These are phyloP conservation scores for Penicillium paradoxum DNA, from an alignment of 495 filamentous ascomycete species.

Conservation along the genomic window DNA sequence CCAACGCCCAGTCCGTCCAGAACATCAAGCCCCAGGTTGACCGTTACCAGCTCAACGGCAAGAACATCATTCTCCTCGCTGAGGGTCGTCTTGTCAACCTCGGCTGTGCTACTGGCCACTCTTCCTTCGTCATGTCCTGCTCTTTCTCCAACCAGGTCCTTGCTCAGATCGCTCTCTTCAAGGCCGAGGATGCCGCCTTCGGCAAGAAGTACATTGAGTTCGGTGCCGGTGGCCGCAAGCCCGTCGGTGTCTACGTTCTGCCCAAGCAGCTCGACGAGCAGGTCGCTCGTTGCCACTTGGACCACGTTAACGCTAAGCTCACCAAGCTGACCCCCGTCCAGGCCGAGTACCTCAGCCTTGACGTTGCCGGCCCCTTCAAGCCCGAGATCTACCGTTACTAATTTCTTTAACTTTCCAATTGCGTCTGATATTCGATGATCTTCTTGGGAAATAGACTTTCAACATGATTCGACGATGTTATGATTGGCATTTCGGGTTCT, in stretches of 20 bases:
- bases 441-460: slow-evolving; percentile 46
- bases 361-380: slow-evolving; percentile 89
- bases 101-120: slow-evolving; percentile 97
- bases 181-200: slow-evolving; percentile 82
- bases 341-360: slow-evolving; percentile 88
- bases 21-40: slow-evolving; percentile 99
- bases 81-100: slow-evolving; percentile 99
- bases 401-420: slow-evolving; percentile 24
- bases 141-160: slow-evolving; percentile 99
- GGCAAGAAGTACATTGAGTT: slow-evolving; percentile 93
- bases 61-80: slow-evolving; percentile 95
- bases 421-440: slow-evolving; percentile 39
- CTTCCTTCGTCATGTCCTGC: slow-evolving; percentile 99
- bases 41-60: slow-evolving; percentile 93
- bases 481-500: slow-evolving; percentile 48
- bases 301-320: slow-evolving; percentile 92
- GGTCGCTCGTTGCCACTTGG: slow-evolving; percentile 88
- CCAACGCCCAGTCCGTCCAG: slow-evolving; percentile 83
- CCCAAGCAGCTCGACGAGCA: slow-evolving; percentile 99
- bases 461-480: slow-evolving; percentile 62
- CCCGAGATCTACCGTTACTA: slow-evolving; percentile 65
- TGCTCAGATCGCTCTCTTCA: slow-evolving; percentile 97
- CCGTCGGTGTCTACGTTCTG: slow-evolving; percentile 89
- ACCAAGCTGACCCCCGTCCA: slow-evolving; percentile 77
- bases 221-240: slow-evolving; percentile 84